These are phyloP conservation scores for Sonneratia alba DNA, from an alignment of 345 rosid genomes.

Conservation along the genomic window DNA sequence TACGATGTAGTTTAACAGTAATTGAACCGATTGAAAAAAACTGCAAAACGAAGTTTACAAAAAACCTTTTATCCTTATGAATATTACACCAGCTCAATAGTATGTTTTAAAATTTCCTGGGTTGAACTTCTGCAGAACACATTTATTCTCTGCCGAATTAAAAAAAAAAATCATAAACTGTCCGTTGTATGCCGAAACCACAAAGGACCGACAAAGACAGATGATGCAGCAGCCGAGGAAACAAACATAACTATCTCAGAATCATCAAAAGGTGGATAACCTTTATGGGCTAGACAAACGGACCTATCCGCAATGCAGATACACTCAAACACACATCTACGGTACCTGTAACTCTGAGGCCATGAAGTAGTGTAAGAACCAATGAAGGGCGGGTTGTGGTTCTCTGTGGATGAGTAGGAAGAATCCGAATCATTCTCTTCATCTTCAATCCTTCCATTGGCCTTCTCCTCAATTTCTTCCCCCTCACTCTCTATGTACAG, in stretches of 20 bases:
- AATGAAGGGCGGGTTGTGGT: constrained; percentile 26
- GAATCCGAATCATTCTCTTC: constrained; percentile 44
- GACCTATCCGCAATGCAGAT: neutral
- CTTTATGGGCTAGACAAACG: neutral
- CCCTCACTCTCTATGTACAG: constrained; percentile 81
- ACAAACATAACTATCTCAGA: neutral
- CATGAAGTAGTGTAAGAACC: constrained; percentile 60
- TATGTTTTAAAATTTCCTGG: no score
- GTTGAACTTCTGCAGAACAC: no score
- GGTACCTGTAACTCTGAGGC: constrained; percentile 94
- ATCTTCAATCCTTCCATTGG: constrained; percentile 10
- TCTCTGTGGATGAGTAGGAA: constrained; percentile 33
- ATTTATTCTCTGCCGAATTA: no score
- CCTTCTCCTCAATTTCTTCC: constrained; percentile 33
- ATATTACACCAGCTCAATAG: no score
- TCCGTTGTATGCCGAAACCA: no score
- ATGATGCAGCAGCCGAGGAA: neutral
- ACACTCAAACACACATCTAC: neutral
- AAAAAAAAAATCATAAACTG: no score
- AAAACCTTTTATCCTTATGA: no score
- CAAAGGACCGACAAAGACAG: neutral
- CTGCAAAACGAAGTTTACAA: neutral
- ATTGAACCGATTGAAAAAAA: neutral
- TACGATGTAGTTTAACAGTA: neutral
- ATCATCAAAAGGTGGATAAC: neutral